Evolutionary conservation across 139 green algal species (phyloP), one percentile per base, ranked within the genome.

Genomic region (Deuterostichococcus epilithicus): DNA sequence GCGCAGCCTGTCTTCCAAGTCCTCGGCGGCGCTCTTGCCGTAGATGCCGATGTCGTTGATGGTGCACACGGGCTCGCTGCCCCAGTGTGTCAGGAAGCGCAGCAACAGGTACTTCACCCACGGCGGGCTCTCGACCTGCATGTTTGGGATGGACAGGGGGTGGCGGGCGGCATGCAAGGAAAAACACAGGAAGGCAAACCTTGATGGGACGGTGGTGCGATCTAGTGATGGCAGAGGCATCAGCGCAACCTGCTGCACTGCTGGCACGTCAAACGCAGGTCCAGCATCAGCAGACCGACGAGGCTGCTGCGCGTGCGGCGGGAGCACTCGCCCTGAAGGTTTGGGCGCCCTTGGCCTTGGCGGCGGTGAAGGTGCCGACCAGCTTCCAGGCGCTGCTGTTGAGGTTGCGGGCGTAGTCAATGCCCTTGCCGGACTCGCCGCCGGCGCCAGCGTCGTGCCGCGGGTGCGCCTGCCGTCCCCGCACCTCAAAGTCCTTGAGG

Each of bases 21-120:
- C 91, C 79, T 96, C 90, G 26, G 87, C 30, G 39, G 93, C 92
- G 45, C 87, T 92, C 67, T 93, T 88, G 32, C 91, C 91, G n/a
- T 71, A 80, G 8, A 80, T 78, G 26, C 42, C 44, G 20, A 97
- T 68, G 30, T 83, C 86, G 76, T 97, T 97, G n/a, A 97, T 76
- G n/a, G 93, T 91, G 69, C 92, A 97, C 69, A 97, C 87, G 39
- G 87, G 77, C 78, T 97, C 93, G 0, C n/a, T 80, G 15, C 91
- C 90, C 75, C 95, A 90, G 78, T 97, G 91, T 0, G 83, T 86
- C 8, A 90, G 78, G 35, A 94, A 89, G 45, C 87, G 85, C 38
- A 97, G 72, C 76, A 94, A 83, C 36, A 97, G 73, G 83, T 94
- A 97, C 59, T 89, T 86, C 36, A 76, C 70, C 84, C 86, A 91